Percentiles rank a stretch among this genome's conserved stretches.
These are phyloP conservation scores for Pseudogymnoascus sp. DNA, from an alignment of 2,329 filamentous ascomycete genomes.

Conservation along the genomic window DNA sequence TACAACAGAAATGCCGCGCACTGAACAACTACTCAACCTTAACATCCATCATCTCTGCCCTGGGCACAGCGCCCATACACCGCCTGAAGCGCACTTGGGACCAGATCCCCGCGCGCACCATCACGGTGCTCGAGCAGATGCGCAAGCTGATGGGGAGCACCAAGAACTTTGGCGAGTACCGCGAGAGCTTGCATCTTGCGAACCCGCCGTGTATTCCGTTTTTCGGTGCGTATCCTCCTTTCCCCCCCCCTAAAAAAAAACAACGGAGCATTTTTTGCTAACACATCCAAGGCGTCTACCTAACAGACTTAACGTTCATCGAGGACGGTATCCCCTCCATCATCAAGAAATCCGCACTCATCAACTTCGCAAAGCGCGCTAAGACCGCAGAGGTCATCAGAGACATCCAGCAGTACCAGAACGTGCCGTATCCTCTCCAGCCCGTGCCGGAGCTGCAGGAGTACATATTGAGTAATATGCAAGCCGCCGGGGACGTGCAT, in stretches of 20 bases:
- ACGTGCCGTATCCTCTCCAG: conserved; percentile 88
- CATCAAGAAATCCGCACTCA: conserved; percentile 91
- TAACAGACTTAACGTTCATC: conserved; percentile 96
- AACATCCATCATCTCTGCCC: conserved; percentile 93
- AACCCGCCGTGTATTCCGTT: conserved; percentile 98
- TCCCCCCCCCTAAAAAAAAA: background rate
- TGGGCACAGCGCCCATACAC: conserved; percentile 90
- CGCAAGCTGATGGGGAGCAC: conserved; percentile 91
- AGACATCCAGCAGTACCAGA: conserved; percentile 98
- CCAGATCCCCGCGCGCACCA: conserved; percentile 79
- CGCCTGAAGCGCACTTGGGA: conserved; percentile 91
- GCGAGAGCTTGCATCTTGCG: conserved; percentile 82
- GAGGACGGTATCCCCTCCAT: conserved; percentile 96
- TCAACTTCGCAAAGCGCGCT: conserved; percentile 96
- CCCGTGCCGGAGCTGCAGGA: conserved; percentile 88
- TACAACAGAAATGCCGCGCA: conserved; percentile 66
- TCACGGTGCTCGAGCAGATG: conserved; percentile 77
- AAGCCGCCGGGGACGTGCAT: conserved; percentile 88
- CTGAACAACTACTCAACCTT: conserved; percentile 97
- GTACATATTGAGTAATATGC: conserved; percentile 95
- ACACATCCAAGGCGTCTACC: conserved; percentile 64
- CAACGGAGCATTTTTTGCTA: background rate
- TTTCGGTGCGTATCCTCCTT: conserved; percentile 59
- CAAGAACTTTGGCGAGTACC: conserved; percentile 96
- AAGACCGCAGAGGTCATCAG: conserved; percentile 98